Percentiles rank a stretch among this genome's conserved stretches.
Conservation (phyloP, 2,329 filamentous ascomycete species). For the Colletotrichum eleusines region DNA sequence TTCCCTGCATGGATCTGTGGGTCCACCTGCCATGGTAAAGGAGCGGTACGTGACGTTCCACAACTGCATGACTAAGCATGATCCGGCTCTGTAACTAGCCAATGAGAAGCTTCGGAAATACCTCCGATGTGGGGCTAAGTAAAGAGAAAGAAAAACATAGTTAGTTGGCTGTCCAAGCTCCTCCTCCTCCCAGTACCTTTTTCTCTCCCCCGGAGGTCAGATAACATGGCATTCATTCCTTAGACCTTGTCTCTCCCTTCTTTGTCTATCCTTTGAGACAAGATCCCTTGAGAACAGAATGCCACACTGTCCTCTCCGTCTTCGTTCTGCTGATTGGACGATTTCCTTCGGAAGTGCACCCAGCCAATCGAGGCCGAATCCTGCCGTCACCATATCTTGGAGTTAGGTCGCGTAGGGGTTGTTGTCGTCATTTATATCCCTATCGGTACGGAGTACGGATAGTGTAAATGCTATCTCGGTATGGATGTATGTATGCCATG, state of each 20-base stretch:
- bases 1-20: neutral
- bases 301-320: neutral
- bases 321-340: neutral
- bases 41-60: no score
- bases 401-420: no score
- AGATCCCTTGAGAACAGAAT: neutral
- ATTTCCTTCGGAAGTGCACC: neutral
- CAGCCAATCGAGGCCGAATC: neutral
- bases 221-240: constrained; percentile 11
- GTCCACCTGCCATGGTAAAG: neutral
- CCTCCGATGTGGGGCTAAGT: constrained; percentile 14
- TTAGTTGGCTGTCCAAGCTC: neutral
- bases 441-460: no score
- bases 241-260: neutral
- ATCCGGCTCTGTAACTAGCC: fast-evolving
- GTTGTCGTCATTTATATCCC: no score
- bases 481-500: no score
- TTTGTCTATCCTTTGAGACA: neutral
- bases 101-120: constrained; percentile 10
- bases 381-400: neutral
- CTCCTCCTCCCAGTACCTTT: neutral
- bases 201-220: no score
- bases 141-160: neutral
- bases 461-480: no score
- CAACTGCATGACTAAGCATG: neutral